Conservation (phyloP, 2,329 filamentous ascomycete species). For the Ophiosphaerella korrae region DNA sequence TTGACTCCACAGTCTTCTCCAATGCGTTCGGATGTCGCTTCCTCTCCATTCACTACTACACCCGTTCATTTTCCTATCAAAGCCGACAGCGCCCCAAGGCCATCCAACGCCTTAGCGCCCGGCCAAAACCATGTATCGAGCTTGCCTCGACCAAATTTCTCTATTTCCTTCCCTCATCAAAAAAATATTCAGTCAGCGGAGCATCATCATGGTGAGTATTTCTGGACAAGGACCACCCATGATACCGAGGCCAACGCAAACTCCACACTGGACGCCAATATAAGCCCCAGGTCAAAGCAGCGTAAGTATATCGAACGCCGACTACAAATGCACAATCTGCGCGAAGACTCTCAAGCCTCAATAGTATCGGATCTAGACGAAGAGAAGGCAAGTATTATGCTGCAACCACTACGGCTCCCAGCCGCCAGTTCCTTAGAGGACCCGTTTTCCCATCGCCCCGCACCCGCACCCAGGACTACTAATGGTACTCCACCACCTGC, state of each 20-base stretch:
- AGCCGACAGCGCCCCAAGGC: slow-evolving; percentile 27
- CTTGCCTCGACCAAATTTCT: slow-evolving; percentile 41
- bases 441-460: slow-evolving; percentile 12
- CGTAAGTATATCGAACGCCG: slow-evolving; percentile 24
- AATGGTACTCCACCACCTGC: slow-evolving; percentile 16
- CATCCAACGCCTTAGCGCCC: slow-evolving; percentile 33
- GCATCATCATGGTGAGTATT: slow-evolving; percentile 61
- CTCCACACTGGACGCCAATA: slow-evolving; percentile 1
- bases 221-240: slow-evolving; percentile 26
- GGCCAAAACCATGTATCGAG: slow-evolving; percentile 28
- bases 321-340: slow-evolving; percentile 18
- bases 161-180: slow-evolving; percentile 39
- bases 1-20: slow-evolving; percentile 46
- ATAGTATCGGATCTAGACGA: slow-evolving; percentile 40
- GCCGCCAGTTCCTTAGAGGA: slow-evolving; percentile 23
- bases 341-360: slow-evolving; percentile 39
- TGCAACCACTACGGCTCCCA: slow-evolving; percentile 52
- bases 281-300: slow-evolving; percentile 31
- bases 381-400: slow-evolving; percentile 44
- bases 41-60: slow-evolving; percentile 52
- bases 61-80: slow-evolving; percentile 52
- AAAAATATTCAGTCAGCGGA: slow-evolving; percentile 42
- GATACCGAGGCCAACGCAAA: slow-evolving; percentile 7
- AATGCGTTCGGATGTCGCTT: slow-evolving; percentile 33
- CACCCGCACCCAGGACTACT: slow-evolving; percentile 4